phyloP scores from a whole-genome alignment of 371 early-diverging fungal species.

The Mortierella polycephala region DNA sequence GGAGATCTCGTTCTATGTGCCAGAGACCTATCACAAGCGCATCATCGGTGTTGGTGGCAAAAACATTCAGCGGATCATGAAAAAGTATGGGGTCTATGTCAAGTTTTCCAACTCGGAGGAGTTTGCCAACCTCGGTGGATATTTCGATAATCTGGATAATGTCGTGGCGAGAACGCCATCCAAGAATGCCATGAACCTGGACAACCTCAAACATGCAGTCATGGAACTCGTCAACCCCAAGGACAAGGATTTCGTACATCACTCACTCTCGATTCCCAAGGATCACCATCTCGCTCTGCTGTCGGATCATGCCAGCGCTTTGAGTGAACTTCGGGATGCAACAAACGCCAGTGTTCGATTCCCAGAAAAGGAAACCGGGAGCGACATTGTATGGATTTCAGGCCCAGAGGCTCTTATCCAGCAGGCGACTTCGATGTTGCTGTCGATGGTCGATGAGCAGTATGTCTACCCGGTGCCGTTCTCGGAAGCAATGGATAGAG shows the following conservation, averaged over 20 bases:
- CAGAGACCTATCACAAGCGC: slow-evolving; percentile 91
- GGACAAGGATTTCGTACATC: slow-evolving; percentile 62
- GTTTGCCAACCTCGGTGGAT: slow-evolving; percentile 80
- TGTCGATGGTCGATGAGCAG: slow-evolving; percentile 42
- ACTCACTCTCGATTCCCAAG: slow-evolving; percentile 57
- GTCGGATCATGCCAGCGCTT: slow-evolving; percentile 54
- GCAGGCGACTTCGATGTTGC: slow-evolving; percentile 42
- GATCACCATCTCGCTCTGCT: slow-evolving; percentile 60
- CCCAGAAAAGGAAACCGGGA: slow-evolving; percentile 59
- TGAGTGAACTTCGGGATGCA: slow-evolving; percentile 61
- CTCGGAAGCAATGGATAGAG: slow-evolving; percentile 46
- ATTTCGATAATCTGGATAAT: slow-evolving; percentile 84
- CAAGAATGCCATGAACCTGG: slow-evolving; percentile 81
- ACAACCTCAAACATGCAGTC: slow-evolving; percentile 76
- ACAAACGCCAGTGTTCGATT: slow-evolving; percentile 64
- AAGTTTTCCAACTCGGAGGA: slow-evolving; percentile 91
- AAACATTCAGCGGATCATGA: slow-evolving; percentile 96
- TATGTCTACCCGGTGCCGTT: slow-evolving; percentile 43
- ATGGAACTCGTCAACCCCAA: slow-evolving; percentile 76
- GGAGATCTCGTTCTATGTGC: slow-evolving; percentile 88
- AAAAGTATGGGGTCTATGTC: slow-evolving; percentile 93
- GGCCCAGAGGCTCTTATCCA: slow-evolving; percentile 52
- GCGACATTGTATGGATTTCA: slow-evolving; percentile 35
- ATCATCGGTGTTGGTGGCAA: slow-evolving; percentile 96
- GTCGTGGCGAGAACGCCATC: slow-evolving; percentile 92